Evolutionary conservation across 2,329 filamentous ascomycete genomes (phyloP), one percentile per base, ranked within the genome.

Genomic region (Lecanicillium sp.): DNA sequence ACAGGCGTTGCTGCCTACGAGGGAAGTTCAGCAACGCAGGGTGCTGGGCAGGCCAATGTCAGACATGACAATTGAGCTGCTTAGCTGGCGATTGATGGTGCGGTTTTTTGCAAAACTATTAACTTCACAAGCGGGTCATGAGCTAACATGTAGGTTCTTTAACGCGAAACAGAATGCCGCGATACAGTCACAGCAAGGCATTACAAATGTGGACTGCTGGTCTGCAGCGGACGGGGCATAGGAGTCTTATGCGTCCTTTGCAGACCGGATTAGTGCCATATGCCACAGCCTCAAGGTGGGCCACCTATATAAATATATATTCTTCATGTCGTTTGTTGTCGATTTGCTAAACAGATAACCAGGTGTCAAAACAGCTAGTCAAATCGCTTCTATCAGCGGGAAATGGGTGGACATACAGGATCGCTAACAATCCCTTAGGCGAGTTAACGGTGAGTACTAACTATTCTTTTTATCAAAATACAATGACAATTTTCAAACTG

Each of bases 211-310:
- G 37, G 43, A 48, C 33, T 40, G 39, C 36, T 56, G 52, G 52
- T 54, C 49, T 40, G 48, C 43, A 40, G 46, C 49, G 35, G 52
- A 56, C 31, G 52, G 53, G 35, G 46, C 46, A 17, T 57, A 52
- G 54, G 54, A 56, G 46, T 47, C 50, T 40, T 54, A 52, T 40
- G 27, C 33, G 29, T 45, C 48, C 29, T 49, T 56, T 33, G 37
- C 34, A 37, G 43, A 39, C 12, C 51, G 54, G 14, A 40, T 57
- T 15, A 46, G 47, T n/a, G 45, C 48, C 17, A 50, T 57, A 10
- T 50, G 50, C 41, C 46, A 46, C 27, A 43, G 44, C 20, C 34
- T 52, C 14, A 43, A 37, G 42, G n/a, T n/a, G n/a, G n/a, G n/a
- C n/a, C n/a, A n/a, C 49, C n/a, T n/a, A n/a, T n/a, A n/a, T n/a